Evolutionary conservation across 352 stramenopile species (phyloP).

Genomic region (Phytophthora cryptogea): DNA sequence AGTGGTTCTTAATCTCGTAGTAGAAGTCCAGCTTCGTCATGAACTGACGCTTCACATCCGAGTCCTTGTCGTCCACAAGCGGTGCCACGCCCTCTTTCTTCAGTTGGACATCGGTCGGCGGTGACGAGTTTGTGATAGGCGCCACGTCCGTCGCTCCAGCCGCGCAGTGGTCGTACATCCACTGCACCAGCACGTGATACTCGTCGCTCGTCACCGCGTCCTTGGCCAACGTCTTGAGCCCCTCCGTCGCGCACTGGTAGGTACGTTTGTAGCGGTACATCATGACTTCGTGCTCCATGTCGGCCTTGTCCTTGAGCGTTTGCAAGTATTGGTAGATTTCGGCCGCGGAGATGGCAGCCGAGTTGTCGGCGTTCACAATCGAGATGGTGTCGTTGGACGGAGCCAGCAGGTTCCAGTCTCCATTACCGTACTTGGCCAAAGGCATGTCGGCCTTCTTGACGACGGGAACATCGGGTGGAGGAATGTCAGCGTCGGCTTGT

Average conservation of each 20-base stretch:
- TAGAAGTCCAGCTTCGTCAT: slow-evolving; percentile 64
- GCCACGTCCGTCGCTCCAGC: slow-evolving; percentile 19
- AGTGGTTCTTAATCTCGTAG: slow-evolving; percentile 53
- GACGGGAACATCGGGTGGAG: slow-evolving; percentile 19
- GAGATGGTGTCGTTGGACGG: slow-evolving; percentile 40
- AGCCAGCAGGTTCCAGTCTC: slow-evolving; percentile 43
- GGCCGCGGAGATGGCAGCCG: slow-evolving; percentile 24
- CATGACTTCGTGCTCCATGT: slow-evolving; percentile 24
- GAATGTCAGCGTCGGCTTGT: slow-evolving; percentile 6
- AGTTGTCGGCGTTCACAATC: slow-evolving; percentile 34
- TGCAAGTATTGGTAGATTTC: slow-evolving; percentile 43
- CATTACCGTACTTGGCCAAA: slow-evolving; percentile 18
- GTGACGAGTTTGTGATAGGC: slow-evolving; percentile 1
- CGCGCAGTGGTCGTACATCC: slow-evolving; percentile 49
- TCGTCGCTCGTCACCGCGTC: slow-evolving; percentile 31
- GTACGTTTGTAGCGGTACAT: slow-evolving; percentile 44
- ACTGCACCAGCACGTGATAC: slow-evolving; percentile 41
- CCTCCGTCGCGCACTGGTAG: slow-evolving; percentile 30
- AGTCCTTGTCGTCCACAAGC: slow-evolving; percentile 20
- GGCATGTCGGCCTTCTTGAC: slow-evolving; percentile 23
- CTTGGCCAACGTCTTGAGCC: slow-evolving; percentile 37
- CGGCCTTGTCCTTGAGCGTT: slow-evolving; percentile 29
- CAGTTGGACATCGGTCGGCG: slow-evolving; percentile 11
- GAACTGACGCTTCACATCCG: slow-evolving; percentile 29
- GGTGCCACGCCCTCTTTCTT: slow-evolving; percentile 16